These are phyloP conservation scores for Rhodotorula graminis DNA, from an alignment of 768 basidiomycete species.

Conservation along the genomic window DNA sequence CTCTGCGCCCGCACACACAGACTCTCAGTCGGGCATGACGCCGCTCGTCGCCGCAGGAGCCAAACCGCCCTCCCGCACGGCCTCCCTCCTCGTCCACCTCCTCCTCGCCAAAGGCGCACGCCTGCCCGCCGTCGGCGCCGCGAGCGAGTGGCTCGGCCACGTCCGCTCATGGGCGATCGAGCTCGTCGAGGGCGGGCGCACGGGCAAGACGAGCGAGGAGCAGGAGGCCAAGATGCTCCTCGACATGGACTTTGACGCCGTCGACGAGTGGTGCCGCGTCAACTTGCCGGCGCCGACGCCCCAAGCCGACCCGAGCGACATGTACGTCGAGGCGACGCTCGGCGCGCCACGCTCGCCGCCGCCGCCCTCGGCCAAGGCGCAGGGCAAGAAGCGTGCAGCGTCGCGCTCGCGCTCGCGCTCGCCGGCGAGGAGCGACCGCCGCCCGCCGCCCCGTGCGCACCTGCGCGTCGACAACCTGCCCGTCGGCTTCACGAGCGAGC, in stretches of 20 bases:
- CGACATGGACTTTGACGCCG: neutral
- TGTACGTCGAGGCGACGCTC: neutral
- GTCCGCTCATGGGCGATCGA: conserved; percentile 5
- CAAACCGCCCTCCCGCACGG: neutral
- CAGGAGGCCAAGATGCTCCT: neutral
- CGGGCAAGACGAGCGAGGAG: neutral
- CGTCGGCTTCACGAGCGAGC: neutral
- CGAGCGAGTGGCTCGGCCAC: conserved; percentile 2
- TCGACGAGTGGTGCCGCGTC: neutral
- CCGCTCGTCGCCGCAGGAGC: conserved; percentile 8
- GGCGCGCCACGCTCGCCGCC: neutral
- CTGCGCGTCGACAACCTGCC: conserved; percentile 24
- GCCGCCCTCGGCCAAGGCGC: neutral
- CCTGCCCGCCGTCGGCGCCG: neutral
- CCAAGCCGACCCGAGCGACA: neutral
- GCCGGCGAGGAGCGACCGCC: neutral
- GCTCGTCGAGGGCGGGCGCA: neutral
- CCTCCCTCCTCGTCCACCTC: conserved; percentile 16
- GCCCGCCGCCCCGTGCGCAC: conserved; percentile 4
- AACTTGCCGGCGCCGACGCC: neutral
- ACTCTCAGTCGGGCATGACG: neutral
- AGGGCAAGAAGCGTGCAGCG: conserved; percentile 2
- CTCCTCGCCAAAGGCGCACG: conserved; percentile 13
- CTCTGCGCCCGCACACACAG: neutral
- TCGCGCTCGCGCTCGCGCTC: conserved; percentile 5